Evolutionary conservation across 169 alveolate genomes (phyloP).

Genomic region (Plasmodium reichenowi): DNA sequence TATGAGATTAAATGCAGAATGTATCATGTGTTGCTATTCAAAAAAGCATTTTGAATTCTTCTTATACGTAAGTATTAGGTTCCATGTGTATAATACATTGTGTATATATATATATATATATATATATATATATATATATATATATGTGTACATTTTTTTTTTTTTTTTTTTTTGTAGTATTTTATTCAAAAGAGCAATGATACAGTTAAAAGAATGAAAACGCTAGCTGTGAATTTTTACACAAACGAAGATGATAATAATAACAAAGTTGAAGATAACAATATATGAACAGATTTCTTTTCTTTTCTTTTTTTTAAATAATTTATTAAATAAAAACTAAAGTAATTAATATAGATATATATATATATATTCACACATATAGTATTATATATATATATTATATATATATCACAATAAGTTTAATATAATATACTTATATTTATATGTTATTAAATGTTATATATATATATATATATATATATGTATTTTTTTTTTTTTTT

Average conservation of each 20-base stretch:
- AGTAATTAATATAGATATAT: too few species aligned
- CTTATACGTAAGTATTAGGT: constrained; percentile 51
- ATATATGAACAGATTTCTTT: constrained; percentile 12
- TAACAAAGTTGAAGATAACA: constrained; percentile 18
- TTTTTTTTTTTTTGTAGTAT: constrained; percentile 23
- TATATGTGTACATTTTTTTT: constrained; percentile 1
- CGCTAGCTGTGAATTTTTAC: constrained; percentile 39
- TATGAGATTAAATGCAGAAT: constrained; percentile 67
- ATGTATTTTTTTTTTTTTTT: too few species aligned
- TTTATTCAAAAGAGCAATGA: constrained; percentile 39
- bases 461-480: too few species aligned
- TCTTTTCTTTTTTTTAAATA: constrained; percentile 19
- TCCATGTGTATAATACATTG: neutral
- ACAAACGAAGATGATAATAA: constrained; percentile 28
- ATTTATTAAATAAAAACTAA: too few species aligned
- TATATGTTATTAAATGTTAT: too few species aligned
- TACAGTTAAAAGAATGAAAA: constrained; percentile 30
- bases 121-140: constrained; percentile 10
- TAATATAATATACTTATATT: too few species aligned
- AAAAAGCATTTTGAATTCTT: constrained; percentile 55
- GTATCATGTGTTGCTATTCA: constrained; percentile 67
- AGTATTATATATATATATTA: too few species aligned
- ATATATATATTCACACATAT: too few species aligned
- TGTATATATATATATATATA: constrained; percentile 10
- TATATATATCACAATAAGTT: too few species aligned